Conservation (phyloP, 1,284 basidiomycete species). For the Cutaneotrichosporon spelunceum region DNA sequence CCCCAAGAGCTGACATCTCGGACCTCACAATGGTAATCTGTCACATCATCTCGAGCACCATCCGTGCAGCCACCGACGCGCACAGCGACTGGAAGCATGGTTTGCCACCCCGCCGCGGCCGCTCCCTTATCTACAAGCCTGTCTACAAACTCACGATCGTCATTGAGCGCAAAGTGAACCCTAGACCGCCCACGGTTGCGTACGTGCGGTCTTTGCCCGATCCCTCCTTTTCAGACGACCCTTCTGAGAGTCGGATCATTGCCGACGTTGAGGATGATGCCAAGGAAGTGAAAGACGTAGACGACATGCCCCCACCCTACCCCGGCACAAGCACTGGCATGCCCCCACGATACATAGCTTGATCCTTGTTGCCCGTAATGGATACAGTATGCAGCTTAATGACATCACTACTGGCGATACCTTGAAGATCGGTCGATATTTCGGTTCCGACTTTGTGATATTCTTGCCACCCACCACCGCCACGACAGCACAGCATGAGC, state of each 20-base stretch:
- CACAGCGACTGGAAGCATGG: slow-evolving; percentile 2
- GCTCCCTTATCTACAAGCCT: slow-evolving; percentile 1
- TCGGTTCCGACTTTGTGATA: not conserved
- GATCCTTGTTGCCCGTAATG: not conserved
- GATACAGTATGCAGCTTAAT: not conserved
- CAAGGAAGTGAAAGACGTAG: too few relatives aligned
- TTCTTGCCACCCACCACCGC: not conserved
- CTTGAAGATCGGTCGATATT: not conserved
- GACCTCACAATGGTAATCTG: not conserved
- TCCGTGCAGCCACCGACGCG: slow-evolving; percentile 1
- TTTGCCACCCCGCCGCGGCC: not conserved
- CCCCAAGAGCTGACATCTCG: not conserved
- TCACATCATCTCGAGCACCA: not conserved
- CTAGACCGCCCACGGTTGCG: not conserved
- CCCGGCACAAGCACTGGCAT: not conserved
- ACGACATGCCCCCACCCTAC: slow-evolving; percentile 1
- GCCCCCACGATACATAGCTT: not conserved
- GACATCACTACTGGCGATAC: not conserved
- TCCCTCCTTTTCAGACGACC: not conserved
- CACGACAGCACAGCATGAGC: not conserved
- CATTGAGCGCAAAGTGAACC: slow-evolving; percentile 5
- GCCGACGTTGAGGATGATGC: too few relatives aligned
- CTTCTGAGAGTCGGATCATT: not conserved
- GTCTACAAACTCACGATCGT: slow-evolving; percentile 2
- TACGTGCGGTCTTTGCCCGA: not conserved